phyloP scores from a whole-genome alignment of 768 basidiomycete species.

The Tulasnella calospora region DNA sequence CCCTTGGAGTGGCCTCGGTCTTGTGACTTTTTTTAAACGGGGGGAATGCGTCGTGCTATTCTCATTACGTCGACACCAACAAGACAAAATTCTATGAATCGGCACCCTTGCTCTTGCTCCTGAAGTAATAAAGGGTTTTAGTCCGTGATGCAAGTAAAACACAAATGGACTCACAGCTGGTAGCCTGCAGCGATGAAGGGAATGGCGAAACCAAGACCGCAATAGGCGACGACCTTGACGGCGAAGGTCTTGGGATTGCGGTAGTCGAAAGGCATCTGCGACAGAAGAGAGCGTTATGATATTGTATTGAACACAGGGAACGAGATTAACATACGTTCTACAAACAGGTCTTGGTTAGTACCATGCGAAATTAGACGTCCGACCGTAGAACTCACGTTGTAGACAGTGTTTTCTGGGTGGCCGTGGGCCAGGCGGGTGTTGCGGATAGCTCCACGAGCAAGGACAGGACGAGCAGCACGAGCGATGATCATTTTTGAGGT shows the following conservation, averaged over 20 bases:
- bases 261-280: slow-evolving; percentile 30
- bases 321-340: slow-evolving; percentile 15
- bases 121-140: neutral
- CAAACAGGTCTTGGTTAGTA: neutral
- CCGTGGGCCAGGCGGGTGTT: slow-evolving; percentile 14
- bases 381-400: slow-evolving; percentile 27
- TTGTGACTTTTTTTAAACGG: neutral
- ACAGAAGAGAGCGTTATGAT: neutral
- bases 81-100: neutral
- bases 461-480: slow-evolving; percentile 28
- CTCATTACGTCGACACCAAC: slow-evolving; percentile 10
- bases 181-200: slow-evolving; percentile 29
- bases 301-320: neutral
- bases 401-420: slow-evolving; percentile 29
- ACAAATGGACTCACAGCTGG: slow-evolving; percentile 25
- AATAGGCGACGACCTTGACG: slow-evolving; percentile 26
- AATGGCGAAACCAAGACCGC: slow-evolving; percentile 27
- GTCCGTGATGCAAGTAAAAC: neutral
- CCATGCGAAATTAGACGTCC: neutral
- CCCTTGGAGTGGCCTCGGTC: neutral
- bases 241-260: slow-evolving; percentile 28
- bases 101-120: neutral
- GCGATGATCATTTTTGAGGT: slow-evolving; percentile 24
- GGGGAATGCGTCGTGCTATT: neutral
- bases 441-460: slow-evolving; percentile 20